Conservation (phyloP, 139 green algal genomes). For the Chlorella vulgaris region DNA sequence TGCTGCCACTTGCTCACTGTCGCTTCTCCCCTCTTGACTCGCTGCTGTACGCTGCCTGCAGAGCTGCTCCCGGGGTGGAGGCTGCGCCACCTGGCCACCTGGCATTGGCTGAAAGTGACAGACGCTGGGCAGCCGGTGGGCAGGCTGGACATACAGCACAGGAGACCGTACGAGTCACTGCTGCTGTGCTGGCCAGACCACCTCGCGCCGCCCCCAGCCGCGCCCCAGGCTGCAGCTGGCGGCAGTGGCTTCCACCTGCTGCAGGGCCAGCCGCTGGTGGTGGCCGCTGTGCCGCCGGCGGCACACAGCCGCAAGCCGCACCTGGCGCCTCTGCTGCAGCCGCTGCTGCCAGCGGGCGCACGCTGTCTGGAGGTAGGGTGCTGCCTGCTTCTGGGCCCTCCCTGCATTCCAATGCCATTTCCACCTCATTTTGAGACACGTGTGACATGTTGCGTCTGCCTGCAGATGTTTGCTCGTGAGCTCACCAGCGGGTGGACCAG, state of each 20-base stretch:
- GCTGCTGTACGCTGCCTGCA: neutral
- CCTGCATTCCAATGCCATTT: no score
- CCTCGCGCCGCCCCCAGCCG: no score
- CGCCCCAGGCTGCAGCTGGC: neutral
- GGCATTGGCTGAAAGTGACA: conserved; percentile 79
- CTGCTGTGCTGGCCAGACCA: conserved; percentile 39
- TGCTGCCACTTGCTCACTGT: no score
- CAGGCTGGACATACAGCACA: conserved; percentile 57
- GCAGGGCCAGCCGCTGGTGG: neutral
- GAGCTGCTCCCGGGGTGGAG: conserved; percentile 80
- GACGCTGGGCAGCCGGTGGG: conserved; percentile 45
- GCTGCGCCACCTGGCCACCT: conserved; percentile 65
- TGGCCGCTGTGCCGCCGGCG: conserved; percentile 16
- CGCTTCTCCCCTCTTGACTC: neutral
- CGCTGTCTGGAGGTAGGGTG: conserved; percentile 47
- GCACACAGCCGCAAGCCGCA: conserved; percentile 63
- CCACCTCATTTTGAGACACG: neutral
- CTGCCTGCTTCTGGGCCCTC: no score
- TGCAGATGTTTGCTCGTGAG: conserved; percentile 85
- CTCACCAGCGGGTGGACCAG: conserved; percentile 68
- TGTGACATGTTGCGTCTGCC: neutral
- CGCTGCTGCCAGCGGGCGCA: neutral
- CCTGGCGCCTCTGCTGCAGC: conserved; percentile 52
- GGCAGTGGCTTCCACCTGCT: conserved; percentile 14
- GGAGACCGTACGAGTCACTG: conserved; percentile 76